These are phyloP conservation scores for Fusarium agapanthi DNA, from an alignment of 2,329 filamentous ascomycete species.

Conservation along the genomic window DNA sequence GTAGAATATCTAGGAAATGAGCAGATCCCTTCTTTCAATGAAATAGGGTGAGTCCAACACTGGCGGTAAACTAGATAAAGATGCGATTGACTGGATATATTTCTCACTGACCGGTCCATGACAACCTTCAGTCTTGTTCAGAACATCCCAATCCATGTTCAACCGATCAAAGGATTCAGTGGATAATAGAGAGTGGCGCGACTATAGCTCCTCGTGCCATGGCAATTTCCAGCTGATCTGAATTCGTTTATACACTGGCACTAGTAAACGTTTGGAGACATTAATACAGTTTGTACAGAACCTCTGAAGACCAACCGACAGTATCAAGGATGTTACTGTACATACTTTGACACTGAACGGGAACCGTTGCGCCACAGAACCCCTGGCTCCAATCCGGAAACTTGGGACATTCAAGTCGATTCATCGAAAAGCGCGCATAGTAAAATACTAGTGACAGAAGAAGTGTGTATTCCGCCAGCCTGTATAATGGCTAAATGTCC, in stretches of 20 bases:
- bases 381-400: neutral
- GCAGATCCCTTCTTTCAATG: neutral
- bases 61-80: neutral
- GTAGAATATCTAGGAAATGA: neutral
- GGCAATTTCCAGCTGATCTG: neutral
- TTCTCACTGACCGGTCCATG: neutral
- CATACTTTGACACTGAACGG: neutral
- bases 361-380: neutral
- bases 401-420: neutral
- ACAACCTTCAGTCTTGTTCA: neutral
- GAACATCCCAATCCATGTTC: neutral
- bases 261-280: neutral
- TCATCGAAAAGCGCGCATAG: neutral
- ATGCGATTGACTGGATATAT: neutral
- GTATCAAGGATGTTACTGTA: neutral
- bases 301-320: neutral
- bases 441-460: neutral
- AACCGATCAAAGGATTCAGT: neutral
- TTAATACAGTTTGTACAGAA: neutral
- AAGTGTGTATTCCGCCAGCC: neutral
- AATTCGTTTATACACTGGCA: neutral
- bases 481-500: neutral
- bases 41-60: neutral
- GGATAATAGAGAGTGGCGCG: slow-evolving; percentile 2
- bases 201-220: neutral